Evolutionary conservation across 805 yeast species (phyloP).

Genomic region (Wickerhamomyces xylosicus): DNA sequence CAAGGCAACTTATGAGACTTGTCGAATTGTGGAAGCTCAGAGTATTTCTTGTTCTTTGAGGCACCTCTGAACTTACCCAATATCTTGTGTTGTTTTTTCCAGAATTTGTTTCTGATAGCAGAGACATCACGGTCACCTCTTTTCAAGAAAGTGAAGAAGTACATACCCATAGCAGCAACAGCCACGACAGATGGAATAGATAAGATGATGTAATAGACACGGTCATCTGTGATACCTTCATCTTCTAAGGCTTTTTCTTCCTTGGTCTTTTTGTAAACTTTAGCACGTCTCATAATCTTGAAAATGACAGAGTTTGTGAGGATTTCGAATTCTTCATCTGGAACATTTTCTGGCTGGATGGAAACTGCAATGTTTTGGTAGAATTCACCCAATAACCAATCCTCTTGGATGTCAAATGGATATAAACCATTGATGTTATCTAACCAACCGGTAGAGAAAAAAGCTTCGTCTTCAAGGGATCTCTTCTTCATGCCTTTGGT

Average conservation of each 20-base stretch:
- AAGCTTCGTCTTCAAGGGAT: constrained; percentile 31
- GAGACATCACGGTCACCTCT: constrained; percentile 45
- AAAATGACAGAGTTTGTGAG: constrained; percentile 44
- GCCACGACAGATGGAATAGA: constrained; percentile 60
- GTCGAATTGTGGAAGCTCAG: constrained; percentile 29
- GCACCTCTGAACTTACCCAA: constrained; percentile 28
- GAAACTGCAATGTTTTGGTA: constrained; percentile 50
- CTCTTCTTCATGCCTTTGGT: constrained; percentile 50
- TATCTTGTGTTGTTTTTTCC: constrained; percentile 26
- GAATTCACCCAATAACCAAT: constrained; percentile 52
- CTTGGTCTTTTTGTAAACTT: constrained; percentile 32
- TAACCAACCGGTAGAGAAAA: constrained; percentile 68
- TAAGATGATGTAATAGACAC: constrained; percentile 53
- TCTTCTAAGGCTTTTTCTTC: constrained; percentile 31
- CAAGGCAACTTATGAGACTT: constrained; percentile 8
- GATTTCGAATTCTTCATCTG: constrained; percentile 57
- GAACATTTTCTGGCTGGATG: constrained; percentile 60
- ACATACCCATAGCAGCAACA: constrained; percentile 51
- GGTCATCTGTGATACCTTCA: constrained; percentile 33
- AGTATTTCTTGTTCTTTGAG: constrained; percentile 27
- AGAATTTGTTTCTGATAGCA: constrained; percentile 25
- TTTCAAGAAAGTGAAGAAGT: constrained; percentile 48
- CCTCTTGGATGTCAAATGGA: constrained; percentile 49
- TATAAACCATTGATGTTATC: constrained; percentile 48
- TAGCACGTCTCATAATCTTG: constrained; percentile 25